A percentile compares a stretch with the other conserved stretches of the same genome.
Evolutionary conservation across 2,329 filamentous ascomycete species (phyloP).

Genomic region (Acrodontium crateriforme): DNA sequence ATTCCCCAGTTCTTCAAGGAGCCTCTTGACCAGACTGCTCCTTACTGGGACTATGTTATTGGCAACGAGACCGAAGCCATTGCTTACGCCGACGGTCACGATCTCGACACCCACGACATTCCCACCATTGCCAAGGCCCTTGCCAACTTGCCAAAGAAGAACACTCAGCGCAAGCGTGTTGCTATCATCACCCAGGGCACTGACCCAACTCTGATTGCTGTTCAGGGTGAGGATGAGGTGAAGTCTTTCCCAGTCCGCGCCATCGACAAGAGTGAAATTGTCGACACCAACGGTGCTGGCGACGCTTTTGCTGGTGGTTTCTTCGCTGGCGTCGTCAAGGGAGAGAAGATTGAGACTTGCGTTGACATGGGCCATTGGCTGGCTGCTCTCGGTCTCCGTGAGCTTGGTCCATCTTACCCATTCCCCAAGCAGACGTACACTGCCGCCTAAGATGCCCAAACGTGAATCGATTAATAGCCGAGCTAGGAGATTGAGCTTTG

Average conservation of each 20-base stretch:
- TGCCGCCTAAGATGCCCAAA: conserved; percentile 7
- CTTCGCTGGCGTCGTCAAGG: conserved; percentile 74
- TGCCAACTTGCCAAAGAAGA: conserved; percentile 83
- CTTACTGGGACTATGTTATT: conserved; percentile 92
- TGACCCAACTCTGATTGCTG: conserved; percentile 71
- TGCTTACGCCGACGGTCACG: conserved; percentile 72
- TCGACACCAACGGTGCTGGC: conserved; percentile 90
- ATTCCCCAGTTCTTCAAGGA: conserved; percentile 98
- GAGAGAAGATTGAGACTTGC: conserved; percentile 61
- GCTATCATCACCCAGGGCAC: conserved; percentile 95
- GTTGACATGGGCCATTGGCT: conserved; percentile 96
- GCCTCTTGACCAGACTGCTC: conserved; percentile 67
- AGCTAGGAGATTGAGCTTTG: conserved; percentile 2
- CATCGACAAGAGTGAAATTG: conserved; percentile 66
- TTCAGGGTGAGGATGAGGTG: conserved; percentile 44
- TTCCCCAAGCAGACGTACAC: conserved; percentile 26
- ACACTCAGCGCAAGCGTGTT: conserved; percentile 65
- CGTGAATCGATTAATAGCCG: background rate
- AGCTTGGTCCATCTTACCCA: conserved; percentile 66
- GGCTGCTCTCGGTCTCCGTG: conserved; percentile 82
- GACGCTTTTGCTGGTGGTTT: conserved; percentile 96
- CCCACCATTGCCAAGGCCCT: conserved; percentile 74
- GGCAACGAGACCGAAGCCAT: conserved; percentile 94
- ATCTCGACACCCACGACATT: conserved; percentile 59
- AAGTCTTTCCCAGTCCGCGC: conserved; percentile 69